Evolutionary conservation across 2,329 filamentous ascomycete species (phyloP), one percentile per base, ranked within the genome.

Genomic region (Myriosclerotinia duriaeana): DNA sequence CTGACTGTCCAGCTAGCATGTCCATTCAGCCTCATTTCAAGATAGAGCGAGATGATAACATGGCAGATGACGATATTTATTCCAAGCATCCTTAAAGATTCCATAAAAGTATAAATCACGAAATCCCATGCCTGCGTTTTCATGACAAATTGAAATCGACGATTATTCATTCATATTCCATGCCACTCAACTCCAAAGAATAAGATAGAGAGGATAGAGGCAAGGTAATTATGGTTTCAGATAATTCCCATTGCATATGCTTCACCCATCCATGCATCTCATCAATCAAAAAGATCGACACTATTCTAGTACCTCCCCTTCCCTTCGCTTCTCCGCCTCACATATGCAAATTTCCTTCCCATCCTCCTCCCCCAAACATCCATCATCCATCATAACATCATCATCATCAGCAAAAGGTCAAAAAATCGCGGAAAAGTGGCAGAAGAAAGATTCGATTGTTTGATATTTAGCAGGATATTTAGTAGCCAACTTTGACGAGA

Each of bases 401-500:
- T 42, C 52, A n/a, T 53, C 42, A 62, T 52, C 52, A 55, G 17
- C 20, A 64, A 48, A 52, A 59, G 20, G 17, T 6, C 26, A 30
- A 56, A 26, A 50, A 50, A 42, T 11, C 11, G 36, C 22, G 26
- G 15, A 52, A 59, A 58, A 30, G 11, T 36, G 30, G 53, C 36
- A 64, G 40, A 54, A 30, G 22, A 63, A 53, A 55, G 20, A 44
- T 44, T 53, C 50, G 36, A 53, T 53, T 64, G 52, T 64, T 64
- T 44, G 22, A 48, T 67, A 44, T 40, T 56, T 82, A 48, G 26
- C 30, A 60, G 52, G 20, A 42, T 46, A 46, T 55, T 58, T 87
- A 97, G 84, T 96, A 97, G 71, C 74, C 74, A 17, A 68, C 59
- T 55, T 87, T 87, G 71, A 91, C 88, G 71, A 97, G 87, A 83